Base-by-base conservation (phyloP, 1,139 yeast genomes). In the Pichia sorboxylosa region DNA sequence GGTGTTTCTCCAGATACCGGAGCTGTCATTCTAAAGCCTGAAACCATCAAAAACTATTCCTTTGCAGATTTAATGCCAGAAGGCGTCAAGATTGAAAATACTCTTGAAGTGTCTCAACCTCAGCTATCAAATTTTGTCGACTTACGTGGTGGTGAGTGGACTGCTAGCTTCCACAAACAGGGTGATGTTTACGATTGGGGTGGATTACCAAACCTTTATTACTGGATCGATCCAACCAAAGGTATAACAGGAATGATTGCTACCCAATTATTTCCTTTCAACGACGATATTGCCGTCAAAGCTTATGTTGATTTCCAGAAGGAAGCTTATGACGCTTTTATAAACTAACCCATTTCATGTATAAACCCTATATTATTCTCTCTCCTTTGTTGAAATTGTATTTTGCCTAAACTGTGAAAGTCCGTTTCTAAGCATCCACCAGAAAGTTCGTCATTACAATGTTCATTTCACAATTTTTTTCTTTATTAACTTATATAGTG, bases 181-280 rank as follows among this genome's bases (percentile, higher is more conserved):
- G 24, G 20, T 4, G 24, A 19, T 18, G 25, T 18, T 17, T 24
- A n/a, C 13, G 25, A 22, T 15, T 35, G 39, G 39, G 27, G 20
- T 13, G 39, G 39, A 14, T 28, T 36, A 26, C 26, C 39, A n/a
- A 36, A 36, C 16, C 22, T 36, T 13, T 36, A 36, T 24, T 36
- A 33, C 17, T 34, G 35, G 39, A 34, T 36, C 24, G 39, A 34
- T 25, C 16, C 29, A 13, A 24, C 26, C n/a, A 30, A 31, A 10
- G 37, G 35, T 17, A 17, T 34, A 11, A 14, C 28, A 16, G 37
- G 34, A n/a, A 33, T 36, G 30, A 33, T 28, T 24, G 34, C 39
- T 10, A 36, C 39, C 10, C 39, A 36, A 26, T 5, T 36, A 6
- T 36, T 36, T 21, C 39, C 37, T 15, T 36, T 36, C 17, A 7